Percentiles rank a stretch among this genome's conserved stretches.
Conservation (phyloP, 2,329 filamentous ascomycete species). For the Pezicula radicicola region DNA sequence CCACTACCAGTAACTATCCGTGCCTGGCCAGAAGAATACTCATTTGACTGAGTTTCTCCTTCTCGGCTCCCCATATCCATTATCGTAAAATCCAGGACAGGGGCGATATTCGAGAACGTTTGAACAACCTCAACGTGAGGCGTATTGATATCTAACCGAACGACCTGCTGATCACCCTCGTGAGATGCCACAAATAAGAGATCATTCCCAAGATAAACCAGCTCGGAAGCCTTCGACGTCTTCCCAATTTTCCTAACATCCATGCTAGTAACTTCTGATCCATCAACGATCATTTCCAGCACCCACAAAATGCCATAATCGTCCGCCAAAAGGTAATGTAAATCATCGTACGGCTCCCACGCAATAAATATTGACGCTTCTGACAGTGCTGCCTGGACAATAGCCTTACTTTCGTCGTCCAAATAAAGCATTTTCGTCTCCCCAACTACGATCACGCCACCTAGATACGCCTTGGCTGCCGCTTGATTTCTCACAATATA, state of each 20-base stretch:
- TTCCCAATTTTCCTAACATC: constrained; percentile 61
- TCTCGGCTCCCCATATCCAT: constrained; percentile 94
- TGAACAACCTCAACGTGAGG: constrained; percentile 63
- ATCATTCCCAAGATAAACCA: constrained; percentile 74
- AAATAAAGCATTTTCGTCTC: constrained; percentile 84
- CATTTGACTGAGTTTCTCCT: constrained; percentile 75
- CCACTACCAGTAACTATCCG: constrained; percentile 91
- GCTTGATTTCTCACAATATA: constrained; percentile 53
- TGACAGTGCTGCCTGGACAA: constrained; percentile 60
- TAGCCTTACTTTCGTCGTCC: constrained; percentile 70
- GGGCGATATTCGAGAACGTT: constrained; percentile 79
- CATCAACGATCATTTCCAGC: constrained; percentile 70
- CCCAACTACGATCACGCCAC: constrained; percentile 72
- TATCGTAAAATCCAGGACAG: constrained; percentile 88
- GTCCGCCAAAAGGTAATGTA: constrained; percentile 84
- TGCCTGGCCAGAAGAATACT: constrained; percentile 93
- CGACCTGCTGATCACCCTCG: constrained; percentile 85
- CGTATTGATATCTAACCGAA: constrained; percentile 55
- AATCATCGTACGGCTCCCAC: constrained; percentile 81
- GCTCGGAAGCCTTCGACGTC: constrained; percentile 71
- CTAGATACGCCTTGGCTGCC: constrained; percentile 53
- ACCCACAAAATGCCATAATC: constrained; percentile 85
- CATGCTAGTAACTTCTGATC: constrained; percentile 69
- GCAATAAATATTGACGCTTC: constrained; percentile 86
- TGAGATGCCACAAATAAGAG: constrained; percentile 87